These are phyloP conservation scores for Phytophthora fragariaefolia DNA, from an alignment of 352 stramenopile genomes.

Conservation along the genomic window DNA sequence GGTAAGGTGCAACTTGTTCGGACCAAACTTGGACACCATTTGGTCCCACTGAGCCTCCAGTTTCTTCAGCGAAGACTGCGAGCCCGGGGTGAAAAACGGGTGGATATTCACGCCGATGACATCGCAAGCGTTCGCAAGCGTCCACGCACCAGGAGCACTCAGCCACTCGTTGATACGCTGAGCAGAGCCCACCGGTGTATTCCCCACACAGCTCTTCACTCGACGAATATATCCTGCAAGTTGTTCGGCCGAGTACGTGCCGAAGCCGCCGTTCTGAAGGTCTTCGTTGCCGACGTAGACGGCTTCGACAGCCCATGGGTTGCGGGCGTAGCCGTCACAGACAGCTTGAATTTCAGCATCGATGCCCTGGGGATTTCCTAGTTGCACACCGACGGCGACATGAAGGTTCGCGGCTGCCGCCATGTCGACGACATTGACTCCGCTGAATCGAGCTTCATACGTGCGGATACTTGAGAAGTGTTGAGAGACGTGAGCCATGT, in stretches of 20 bases:
- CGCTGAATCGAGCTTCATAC: slow-evolving; percentile 58
- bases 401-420: slow-evolving; percentile 48
- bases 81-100: slow-evolving; percentile 57
- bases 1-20: slow-evolving; percentile 43
- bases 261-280: slow-evolving; percentile 50
- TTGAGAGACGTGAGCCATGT: slow-evolving; percentile 39
- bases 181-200: slow-evolving; percentile 58
- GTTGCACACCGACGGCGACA: slow-evolving; percentile 59
- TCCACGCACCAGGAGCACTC: slow-evolving; percentile 25
- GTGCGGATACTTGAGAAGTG: slow-evolving; percentile 61
- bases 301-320: slow-evolving; percentile 43
- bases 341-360: slow-evolving; percentile 53
- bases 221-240: slow-evolving; percentile 50
- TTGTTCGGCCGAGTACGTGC: slow-evolving; percentile 31
- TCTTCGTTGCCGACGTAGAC: slow-evolving; percentile 77
- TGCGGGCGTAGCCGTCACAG: slow-evolving; percentile 41
- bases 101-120: slow-evolving; percentile 64
- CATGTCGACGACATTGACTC: slow-evolving; percentile 49
- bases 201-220: slow-evolving; percentile 48
- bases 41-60: slow-evolving; percentile 47
- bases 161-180: slow-evolving; percentile 68
- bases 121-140: slow-evolving; percentile 39
- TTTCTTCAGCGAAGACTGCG: slow-evolving; percentile 44
- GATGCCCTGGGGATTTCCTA: slow-evolving; percentile 38
- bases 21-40: slow-evolving; percentile 40